A percentile compares a stretch with the other conserved stretches of the same genome.
Evolutionary conservation across 331 rosid species (phyloP).

Genomic region (Malus hybrid): DNA sequence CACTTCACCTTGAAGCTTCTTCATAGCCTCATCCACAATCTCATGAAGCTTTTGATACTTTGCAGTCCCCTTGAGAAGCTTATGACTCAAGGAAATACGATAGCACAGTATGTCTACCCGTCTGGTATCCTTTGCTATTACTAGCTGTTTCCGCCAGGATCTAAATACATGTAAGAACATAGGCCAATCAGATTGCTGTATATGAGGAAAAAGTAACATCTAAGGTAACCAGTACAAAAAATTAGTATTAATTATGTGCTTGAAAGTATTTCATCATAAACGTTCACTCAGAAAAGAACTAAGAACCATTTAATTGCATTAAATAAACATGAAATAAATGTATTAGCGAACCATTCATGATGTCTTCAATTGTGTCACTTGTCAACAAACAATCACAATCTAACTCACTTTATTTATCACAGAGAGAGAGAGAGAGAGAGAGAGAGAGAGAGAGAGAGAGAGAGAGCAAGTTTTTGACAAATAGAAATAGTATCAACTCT

Average conservation of each 20-base stretch:
- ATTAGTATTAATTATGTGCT: neutral
- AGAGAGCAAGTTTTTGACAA: neutral
- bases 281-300: neutral
- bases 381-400: neutral
- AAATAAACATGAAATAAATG: neutral
- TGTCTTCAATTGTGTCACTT: neutral
- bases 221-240: neutral
- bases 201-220: neutral
- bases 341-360: neutral
- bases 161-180: constrained; percentile 32
- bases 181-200: constrained; percentile 12
- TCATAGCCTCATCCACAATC: constrained; percentile 62
- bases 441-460: neutral
- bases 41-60: constrained; percentile 47
- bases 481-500: neutral
- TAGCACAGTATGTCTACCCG: constrained; percentile 89
- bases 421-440: no score
- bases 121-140: constrained; percentile 75
- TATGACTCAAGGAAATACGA: constrained; percentile 82
- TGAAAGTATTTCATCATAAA: neutral
- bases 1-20: constrained; percentile 84
- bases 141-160: constrained; percentile 81
- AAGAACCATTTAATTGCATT: neutral
- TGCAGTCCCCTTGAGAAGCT: constrained; percentile 68
- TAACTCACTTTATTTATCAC: neutral